Conservation (phyloP, 2,329 filamentous ascomycete species). For the Alternaria tenuissima region DNA sequence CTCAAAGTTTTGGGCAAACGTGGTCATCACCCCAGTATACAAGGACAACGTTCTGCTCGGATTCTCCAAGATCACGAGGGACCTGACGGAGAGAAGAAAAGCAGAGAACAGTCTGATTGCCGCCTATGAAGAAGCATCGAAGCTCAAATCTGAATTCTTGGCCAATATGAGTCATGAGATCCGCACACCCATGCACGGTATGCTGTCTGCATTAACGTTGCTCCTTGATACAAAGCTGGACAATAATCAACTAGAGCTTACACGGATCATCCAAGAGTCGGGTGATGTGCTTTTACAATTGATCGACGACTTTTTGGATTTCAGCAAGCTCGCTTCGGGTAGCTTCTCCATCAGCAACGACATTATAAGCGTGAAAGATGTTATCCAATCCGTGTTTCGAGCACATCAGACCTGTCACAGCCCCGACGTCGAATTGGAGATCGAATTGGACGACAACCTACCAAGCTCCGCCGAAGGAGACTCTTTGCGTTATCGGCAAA, state of each 20-base stretch:
- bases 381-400: conserved; percentile 60
- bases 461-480: conserved; percentile 64
- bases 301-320: conserved; percentile 73
- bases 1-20: conserved; percentile 67
- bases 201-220: conserved; percentile 67
- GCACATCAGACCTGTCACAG: conserved; percentile 59
- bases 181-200: conserved; percentile 69
- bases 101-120: conserved; percentile 64
- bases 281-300: conserved; percentile 66
- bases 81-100: conserved; percentile 64
- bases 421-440: conserved; percentile 58
- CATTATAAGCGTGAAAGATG: conserved; percentile 58
- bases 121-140: conserved; percentile 69
- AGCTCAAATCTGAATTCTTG: conserved; percentile 68
- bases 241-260: conserved; percentile 64
- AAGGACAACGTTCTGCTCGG: conserved; percentile 62
- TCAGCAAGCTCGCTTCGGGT: conserved; percentile 69
- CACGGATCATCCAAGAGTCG: conserved; percentile 67
- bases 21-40: conserved; percentile 66
- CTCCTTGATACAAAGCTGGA: conserved; percentile 64
- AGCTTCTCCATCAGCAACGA: conserved; percentile 65
- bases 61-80: conserved; percentile 67
- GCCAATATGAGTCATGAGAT: conserved; percentile 72
- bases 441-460: conserved; percentile 56
- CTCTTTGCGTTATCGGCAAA: conserved; percentile 67